phyloP scores from a whole-genome alignment of 176 grass and related monocot genomes.

The Oropetium thomaeum region DNA sequence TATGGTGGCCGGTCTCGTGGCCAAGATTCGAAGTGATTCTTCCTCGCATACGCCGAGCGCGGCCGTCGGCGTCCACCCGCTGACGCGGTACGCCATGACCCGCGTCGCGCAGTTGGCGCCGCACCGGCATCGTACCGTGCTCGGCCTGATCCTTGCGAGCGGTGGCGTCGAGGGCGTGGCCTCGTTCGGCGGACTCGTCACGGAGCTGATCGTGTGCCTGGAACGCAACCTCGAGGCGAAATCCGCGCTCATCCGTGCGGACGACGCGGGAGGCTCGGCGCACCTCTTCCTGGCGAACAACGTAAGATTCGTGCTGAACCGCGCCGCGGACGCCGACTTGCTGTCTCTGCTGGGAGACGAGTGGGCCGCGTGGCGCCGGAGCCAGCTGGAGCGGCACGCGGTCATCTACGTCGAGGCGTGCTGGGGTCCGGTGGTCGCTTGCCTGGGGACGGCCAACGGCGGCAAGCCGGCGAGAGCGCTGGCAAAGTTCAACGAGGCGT shows the following conservation, averaged over 20 bases:
- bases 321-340: neutral
- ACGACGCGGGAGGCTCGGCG: neutral
- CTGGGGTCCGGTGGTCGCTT: constrained; percentile 15
- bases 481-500: constrained; percentile 5
- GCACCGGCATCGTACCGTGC: constrained; percentile 19
- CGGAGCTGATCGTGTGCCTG: neutral
- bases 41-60: neutral
- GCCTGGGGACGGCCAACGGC: neutral
- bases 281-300: constrained; percentile 37
- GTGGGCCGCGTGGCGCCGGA: neutral
- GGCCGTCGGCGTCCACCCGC: constrained; percentile 13
- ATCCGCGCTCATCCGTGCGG: neutral
- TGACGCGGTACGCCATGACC: neutral
- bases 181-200: constrained; percentile 2
- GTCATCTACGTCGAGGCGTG: constrained; percentile 4
- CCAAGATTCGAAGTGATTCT: neutral
- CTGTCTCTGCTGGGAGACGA: constrained; percentile 5
- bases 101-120: constrained; percentile 4
- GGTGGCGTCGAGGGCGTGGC: neutral
- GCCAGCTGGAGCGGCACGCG: constrained; percentile 3
- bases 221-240: constrained; percentile 16
- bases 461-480: constrained; percentile 11
- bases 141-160: constrained; percentile 10
- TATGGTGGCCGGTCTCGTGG: neutral
- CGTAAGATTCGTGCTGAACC: constrained; percentile 1